phyloP scores from a whole-genome alignment of 495 filamentous ascomycete species.

The Hypoxylon fuscum region DNA sequence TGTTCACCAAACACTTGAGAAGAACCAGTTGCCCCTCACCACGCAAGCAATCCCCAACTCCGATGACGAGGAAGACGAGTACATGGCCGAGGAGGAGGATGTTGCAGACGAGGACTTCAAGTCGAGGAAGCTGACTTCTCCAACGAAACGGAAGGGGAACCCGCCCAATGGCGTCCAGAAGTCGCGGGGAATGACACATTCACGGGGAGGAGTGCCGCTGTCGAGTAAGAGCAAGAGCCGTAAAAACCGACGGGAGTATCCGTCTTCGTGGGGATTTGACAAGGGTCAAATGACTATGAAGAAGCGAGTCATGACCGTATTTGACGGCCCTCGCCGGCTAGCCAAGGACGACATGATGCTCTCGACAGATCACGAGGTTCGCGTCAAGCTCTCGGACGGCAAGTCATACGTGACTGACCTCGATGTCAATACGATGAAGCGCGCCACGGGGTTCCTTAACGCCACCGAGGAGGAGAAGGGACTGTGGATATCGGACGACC shows the following conservation, averaged over 20 bases:
- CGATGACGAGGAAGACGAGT: conserved; percentile 71
- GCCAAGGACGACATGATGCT: conserved; percentile 99
- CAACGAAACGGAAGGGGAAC: conserved; percentile 51
- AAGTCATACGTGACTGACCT: conserved; percentile 90
- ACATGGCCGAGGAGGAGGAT: conserved; percentile 66
- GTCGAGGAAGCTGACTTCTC: conserved; percentile 38
- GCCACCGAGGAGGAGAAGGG: conserved; percentile 87
- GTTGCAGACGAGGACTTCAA: conserved; percentile 47
- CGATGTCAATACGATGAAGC: conserved; percentile 87
- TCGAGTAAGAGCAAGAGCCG: conserved; percentile 68
- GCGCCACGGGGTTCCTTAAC: conserved; percentile 80
- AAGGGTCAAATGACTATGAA: conserved; percentile 95
- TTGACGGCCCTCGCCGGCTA: conserved; percentile 85
- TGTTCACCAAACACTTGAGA: conserved; percentile 84
- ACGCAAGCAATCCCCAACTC: conserved; percentile 65
- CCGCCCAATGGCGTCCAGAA: conserved; percentile 61
- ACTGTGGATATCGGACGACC: conserved; percentile 70
- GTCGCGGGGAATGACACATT: conserved; percentile 66
- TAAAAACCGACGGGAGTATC: conserved; percentile 92
- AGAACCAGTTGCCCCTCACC: conserved; percentile 73
- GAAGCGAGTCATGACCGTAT: conserved; percentile 94
- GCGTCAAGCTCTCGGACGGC: conserved; percentile 75
- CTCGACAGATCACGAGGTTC: conserved; percentile 92
- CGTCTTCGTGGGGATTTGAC: conserved; percentile 89
- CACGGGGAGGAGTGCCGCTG: conserved; percentile 68